Evolutionary conservation across 139 green algal genomes (phyloP), one percentile per base, ranked within the genome.

Genomic region (Spirogloea muscicola): DNA sequence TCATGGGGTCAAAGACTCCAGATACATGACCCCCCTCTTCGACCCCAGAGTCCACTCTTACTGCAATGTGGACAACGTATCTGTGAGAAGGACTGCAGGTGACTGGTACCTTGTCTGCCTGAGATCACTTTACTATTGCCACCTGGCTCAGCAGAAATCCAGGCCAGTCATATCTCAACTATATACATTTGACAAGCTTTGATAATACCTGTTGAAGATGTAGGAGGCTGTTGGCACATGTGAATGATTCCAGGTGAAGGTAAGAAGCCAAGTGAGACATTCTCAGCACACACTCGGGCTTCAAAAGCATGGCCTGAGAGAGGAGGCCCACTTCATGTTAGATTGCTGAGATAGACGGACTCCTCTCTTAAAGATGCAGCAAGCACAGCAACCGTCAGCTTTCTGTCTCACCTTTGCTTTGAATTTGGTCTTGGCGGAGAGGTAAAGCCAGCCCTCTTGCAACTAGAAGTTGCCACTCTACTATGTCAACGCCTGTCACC

Each of bases 391-490:
- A 55, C 21, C 21, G 21, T 55, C 46, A 21, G 21, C 21, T 31
- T 21, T 55, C 21, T 55, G 21, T 55, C 58, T 5, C 58, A 74
- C 58, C 49, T 37, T 58, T 3, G 33, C 78, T 55, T 0, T 27
- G 44, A 0, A 89, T 34, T 25, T 88, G 37, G 0, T 82, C 41
- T 70, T 91, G 87, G 0, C n/a, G 10, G 21, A 88, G 57, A 9
- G 84, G 84, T 38, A 91, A 75, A 6, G n/a, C 61, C 63, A 80
- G 64, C 3, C 90, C 91, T 4, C 84, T 77, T 6, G 90, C 92
- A 57, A 96, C 88, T 18, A 71, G 63, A 71, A 97, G 87, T 84
- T 97, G 92, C 88, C 86, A 90, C 74, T 93, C 90, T 59, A 97
- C 92, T 41, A 97, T 76, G 74, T 96, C 92, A 58, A 90, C 46